Evolutionary conservation across 352 stramenopile genomes (phyloP).

Genomic region (Plasmopara halstedii): DNA sequence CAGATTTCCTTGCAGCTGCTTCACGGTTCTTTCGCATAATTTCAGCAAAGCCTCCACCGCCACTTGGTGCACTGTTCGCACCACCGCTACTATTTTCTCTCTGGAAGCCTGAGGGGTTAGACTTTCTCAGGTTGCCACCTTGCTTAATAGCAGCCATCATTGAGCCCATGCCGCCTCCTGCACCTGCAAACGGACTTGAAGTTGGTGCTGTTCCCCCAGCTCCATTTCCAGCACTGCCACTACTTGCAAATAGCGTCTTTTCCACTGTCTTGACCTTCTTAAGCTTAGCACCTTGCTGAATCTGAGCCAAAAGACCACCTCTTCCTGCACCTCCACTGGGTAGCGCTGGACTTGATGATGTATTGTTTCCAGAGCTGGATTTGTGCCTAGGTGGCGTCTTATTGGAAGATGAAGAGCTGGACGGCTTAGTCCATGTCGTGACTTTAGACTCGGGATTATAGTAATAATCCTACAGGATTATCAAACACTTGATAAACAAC

Average conservation of each 20-base stretch:
- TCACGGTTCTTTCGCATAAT: conserved; percentile 88
- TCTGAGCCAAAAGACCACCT: conserved; percentile 55
- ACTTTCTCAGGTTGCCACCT: conserved; percentile 58
- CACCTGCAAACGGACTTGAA: conserved; percentile 13
- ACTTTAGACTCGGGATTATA: conserved; percentile 86
- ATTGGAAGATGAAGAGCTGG: conserved; percentile 12
- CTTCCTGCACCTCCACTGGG: conserved; percentile 30
- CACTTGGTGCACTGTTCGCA: conserved; percentile 3
- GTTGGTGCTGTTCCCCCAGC: conserved; percentile 3
- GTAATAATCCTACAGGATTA: conserved; percentile 91
- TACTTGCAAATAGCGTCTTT: conserved; percentile 42
- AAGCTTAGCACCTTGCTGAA: conserved; percentile 56
- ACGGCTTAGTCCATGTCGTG: conserved; percentile 78
- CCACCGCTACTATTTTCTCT: conserved; percentile 21
- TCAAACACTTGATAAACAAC: background rate
- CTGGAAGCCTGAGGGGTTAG: conserved; percentile 23
- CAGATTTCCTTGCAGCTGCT: conserved; percentile 54
- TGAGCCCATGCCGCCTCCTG: conserved; percentile 39
- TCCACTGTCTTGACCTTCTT: conserved; percentile 79
- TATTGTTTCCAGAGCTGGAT: conserved; percentile 11
- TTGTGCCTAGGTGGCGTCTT: conserved; percentile 40
- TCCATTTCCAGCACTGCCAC: background rate
- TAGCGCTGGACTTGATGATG: conserved; percentile 1
- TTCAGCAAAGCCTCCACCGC: conserved; percentile 70
- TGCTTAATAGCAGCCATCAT: conserved; percentile 75